Percentiles rank a stretch among this genome's conserved stretches.
phyloP scores from a whole-genome alignment of 2,329 filamentous ascomycete species.

The Nemania diffusa region DNA sequence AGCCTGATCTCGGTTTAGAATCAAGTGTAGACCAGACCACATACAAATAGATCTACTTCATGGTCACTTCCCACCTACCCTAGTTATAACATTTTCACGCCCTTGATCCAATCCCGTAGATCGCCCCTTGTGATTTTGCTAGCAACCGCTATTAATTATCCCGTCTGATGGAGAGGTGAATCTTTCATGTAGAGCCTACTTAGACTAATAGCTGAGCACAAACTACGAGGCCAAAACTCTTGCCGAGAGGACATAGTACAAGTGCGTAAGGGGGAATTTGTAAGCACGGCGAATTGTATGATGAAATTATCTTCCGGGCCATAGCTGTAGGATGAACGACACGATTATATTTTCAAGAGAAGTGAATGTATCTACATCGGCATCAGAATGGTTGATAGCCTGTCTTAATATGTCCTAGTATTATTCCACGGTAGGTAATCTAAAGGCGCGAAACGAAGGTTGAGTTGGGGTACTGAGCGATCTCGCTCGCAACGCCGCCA shows the following conservation, averaged over 20 bases:
- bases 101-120: neutral
- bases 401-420: neutral
- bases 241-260: too few relatives aligned
- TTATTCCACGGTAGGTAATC: neutral
- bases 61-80: neutral
- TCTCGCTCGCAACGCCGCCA: conserved; percentile 5
- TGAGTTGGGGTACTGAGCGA: conserved; percentile 10
- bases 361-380: conserved; percentile 26
- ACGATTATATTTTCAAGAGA: conserved; percentile 16
- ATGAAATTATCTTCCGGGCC: neutral
- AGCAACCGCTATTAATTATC: neutral
- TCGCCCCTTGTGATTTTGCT: neutral
- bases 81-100: neutral
- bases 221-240: neutral
- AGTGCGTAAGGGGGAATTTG: neutral
- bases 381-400: conserved; percentile 10
- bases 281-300: neutral
- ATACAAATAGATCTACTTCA: too few relatives aligned
- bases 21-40: too few relatives aligned
- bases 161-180: neutral
- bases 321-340: neutral
- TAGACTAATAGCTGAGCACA: neutral
- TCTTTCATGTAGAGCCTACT: neutral
- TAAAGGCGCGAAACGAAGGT: conserved; percentile 23
- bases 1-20: too few relatives aligned